Base-by-base conservation (phyloP, 2,329 filamentous ascomycete genomes). In the Nakataea oryzae region DNA sequence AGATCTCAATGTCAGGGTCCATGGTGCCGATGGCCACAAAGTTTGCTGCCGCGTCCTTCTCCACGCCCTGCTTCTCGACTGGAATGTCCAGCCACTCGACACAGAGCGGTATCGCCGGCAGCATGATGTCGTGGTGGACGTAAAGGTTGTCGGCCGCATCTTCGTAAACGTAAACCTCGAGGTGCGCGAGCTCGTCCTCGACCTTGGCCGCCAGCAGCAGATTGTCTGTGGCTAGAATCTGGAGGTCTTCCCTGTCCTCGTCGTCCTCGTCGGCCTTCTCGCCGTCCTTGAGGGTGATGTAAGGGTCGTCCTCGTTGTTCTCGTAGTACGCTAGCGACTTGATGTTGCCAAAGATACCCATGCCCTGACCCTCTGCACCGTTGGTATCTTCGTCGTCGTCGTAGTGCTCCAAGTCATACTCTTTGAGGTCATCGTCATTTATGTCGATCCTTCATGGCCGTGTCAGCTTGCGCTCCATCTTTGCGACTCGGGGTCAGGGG, bases 81-180 rank as follows among this genome's bases (percentile, higher is more conserved):
- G 91, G 88, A 62, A 96, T 82, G 73, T 97, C 91, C 57, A 99
- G 78, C 95, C 95, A 99, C 78, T 99, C 95, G 54, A 97, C 84
- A 70, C 91, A 95, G 8, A 99, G 85, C 13, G 95, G 95, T 71
- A 99, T 96, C 28, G 93, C 93, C 34, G 95, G 95, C 62, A 99
- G 84, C 93, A 99, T 97, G 69, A 99, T 96, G 75, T 99, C 95
- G 82, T 99, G 95, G 78, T 99, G 95, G 28, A 99, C 93, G 74
- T 99, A 99, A 64, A 99, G 87, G 73, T 99, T 99, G 76, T 97
- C 95, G 57, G 88, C 90, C 65, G 86, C 86, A 69, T 97, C 95
- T 75, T 99, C 95, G 76, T 97, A 99, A 30, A 99, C 92, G 71
- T 97, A 97, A 26, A 97, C 89, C 74, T 99, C 95, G 29, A 99